A percentile compares a stretch with the other conserved stretches of the same genome.
These are phyloP conservation scores for Trametes cubensis DNA, from an alignment of 768 basidiomycete genomes.

Conservation along the genomic window DNA sequence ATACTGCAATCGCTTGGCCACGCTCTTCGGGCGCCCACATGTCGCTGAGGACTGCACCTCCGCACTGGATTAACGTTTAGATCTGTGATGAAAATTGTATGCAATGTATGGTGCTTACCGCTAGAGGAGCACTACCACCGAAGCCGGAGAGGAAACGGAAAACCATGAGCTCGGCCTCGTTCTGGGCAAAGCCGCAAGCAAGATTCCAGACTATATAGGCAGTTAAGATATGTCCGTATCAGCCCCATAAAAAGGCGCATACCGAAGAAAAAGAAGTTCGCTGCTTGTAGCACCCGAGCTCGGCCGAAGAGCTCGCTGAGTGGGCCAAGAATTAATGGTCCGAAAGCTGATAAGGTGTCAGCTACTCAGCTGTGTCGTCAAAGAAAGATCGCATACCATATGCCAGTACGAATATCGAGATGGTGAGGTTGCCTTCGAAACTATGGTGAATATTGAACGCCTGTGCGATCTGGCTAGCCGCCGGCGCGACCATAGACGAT, in stretches of 20 bases:
- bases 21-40: constrained; percentile 63
- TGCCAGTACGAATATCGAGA: constrained; percentile 61
- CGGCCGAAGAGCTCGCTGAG: constrained; percentile 75
- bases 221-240: background rate
- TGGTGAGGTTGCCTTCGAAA: constrained; percentile 56
- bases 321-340: constrained; percentile 54
- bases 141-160: constrained; percentile 73
- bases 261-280: constrained; percentile 74
- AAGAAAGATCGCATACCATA: constrained; percentile 51
- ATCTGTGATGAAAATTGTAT: background rate
- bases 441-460: constrained; percentile 57
- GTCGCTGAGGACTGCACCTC: constrained; percentile 72
- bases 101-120: constrained; percentile 35
- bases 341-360: constrained; percentile 44
- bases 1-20: constrained; percentile 65
- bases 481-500: constrained; percentile 77
- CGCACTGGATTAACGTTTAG: constrained; percentile 33
- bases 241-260: too few species aligned
- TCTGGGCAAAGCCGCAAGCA: constrained; percentile 61
- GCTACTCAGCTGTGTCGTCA: constrained; percentile 18
- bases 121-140: constrained; percentile 71
- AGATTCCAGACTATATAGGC: constrained; percentile 55
- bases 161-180: constrained; percentile 56
- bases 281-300: constrained; percentile 56
- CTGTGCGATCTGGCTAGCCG: constrained; percentile 49